Conservation (phyloP, 495 filamentous ascomycete species). For the Daldinia loculata region DNA sequence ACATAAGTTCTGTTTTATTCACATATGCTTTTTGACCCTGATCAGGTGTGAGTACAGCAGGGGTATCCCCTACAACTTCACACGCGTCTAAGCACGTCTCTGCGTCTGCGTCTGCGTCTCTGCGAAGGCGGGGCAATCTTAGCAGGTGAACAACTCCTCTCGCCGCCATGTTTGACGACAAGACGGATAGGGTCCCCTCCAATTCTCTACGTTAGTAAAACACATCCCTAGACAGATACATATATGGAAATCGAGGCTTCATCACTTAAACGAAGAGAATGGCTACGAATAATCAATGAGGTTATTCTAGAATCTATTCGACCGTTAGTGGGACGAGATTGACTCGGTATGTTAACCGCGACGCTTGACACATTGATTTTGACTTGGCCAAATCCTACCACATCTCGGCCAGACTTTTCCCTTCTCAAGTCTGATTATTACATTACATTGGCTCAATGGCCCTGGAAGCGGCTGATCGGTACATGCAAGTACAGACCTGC, state of each 20-base stretch:
- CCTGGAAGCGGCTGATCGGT: conserved; percentile 33
- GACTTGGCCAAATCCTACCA: not conserved
- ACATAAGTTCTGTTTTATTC: not conserved
- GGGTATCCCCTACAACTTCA: conserved; percentile 13
- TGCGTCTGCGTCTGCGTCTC: conserved; percentile 6
- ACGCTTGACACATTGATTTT: not conserved
- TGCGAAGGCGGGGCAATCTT: conserved; percentile 20
- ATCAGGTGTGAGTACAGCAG: conserved; percentile 28
- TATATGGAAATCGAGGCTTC: conserved; percentile 30
- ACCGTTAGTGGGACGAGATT: conserved; percentile 3
- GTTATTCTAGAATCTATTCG: not conserved
- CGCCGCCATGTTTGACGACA: conserved; percentile 20
- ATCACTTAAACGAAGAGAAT: conserved; percentile 15
- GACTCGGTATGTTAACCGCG: not conserved
- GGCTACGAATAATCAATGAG: not conserved
- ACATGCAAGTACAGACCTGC: conserved; percentile 37
- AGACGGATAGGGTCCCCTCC: conserved; percentile 7
- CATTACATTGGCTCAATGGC: conserved; percentile 31
- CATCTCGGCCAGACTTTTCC: conserved; percentile 12
- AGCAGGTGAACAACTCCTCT: not conserved
- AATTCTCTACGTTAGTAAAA: conserved; percentile 6
- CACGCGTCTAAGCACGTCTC: conserved; percentile 18
- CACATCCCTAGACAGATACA: not conserved
- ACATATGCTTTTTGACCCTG: conserved; percentile 12
- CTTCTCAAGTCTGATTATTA: conserved; percentile 27